Conservation (phyloP, 2,329 filamentous ascomycete species). For the Harringtonia aguacate region DNA sequence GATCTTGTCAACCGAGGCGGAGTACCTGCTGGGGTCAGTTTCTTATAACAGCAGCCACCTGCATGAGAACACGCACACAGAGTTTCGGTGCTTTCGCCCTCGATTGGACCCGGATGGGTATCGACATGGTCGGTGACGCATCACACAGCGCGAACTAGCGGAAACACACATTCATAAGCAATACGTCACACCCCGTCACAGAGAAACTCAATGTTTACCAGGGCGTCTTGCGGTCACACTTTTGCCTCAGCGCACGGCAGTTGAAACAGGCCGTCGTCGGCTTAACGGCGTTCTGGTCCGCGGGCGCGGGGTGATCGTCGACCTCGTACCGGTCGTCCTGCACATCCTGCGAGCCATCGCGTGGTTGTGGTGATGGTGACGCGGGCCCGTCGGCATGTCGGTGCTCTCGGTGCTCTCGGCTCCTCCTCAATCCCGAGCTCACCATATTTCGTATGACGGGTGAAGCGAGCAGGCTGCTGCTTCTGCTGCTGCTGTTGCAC, state of each 20-base stretch:
- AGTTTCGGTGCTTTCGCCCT: constrained; percentile 14
- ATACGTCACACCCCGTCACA: no score
- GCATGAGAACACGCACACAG: constrained; percentile 5
- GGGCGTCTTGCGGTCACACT: constrained; percentile 12
- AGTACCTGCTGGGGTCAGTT: constrained; percentile 9
- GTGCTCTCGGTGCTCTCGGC: no score
- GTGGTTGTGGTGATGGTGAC: no score
- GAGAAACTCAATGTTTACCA: constrained; percentile 3
- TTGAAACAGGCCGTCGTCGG: constrained; percentile 13
- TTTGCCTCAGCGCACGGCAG: constrained; percentile 10
- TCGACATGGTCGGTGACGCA: constrained; percentile 9
- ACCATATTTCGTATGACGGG: no score
- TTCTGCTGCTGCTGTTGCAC: no score
- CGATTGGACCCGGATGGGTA: constrained; percentile 12
- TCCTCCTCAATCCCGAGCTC: no score
- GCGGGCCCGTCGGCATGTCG: no score
- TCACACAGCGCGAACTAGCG: constrained; percentile 6
- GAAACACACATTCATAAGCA: no score
- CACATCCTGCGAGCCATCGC: not conserved
- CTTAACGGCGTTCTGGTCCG: constrained; percentile 1
- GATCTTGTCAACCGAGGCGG: constrained; percentile 15
- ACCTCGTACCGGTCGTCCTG: not conserved
- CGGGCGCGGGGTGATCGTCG: not conserved
- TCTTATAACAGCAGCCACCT: not conserved
- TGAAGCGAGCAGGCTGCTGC: no score